These are phyloP conservation scores for Penicillium cosmopolitanum DNA, from an alignment of 495 filamentous ascomycete genomes.

Conservation along the genomic window DNA sequence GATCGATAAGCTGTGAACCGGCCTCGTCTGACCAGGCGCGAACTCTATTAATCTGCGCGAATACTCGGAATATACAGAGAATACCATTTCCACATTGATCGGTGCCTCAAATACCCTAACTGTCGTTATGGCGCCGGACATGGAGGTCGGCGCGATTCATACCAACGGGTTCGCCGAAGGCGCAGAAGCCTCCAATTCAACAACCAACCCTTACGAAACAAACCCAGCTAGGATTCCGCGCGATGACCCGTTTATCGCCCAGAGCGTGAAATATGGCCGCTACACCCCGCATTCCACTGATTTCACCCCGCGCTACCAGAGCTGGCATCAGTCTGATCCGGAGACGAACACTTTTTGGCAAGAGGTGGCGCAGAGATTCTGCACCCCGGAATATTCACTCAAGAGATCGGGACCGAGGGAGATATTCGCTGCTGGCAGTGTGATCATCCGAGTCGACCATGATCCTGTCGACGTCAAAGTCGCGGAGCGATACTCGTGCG, in stretches of 20 bases:
- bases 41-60: not conserved
- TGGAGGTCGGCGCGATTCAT: slow-evolving; percentile 29
- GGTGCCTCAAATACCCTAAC: not conserved
- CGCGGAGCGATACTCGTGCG: slow-evolving; percentile 48
- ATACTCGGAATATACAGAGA: not conserved
- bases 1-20: slow-evolving; percentile 14
- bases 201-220: slow-evolving; percentile 41
- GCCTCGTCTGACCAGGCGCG: not conserved
- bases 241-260: slow-evolving; percentile 42
- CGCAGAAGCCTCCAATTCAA: slow-evolving; percentile 15
- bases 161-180: slow-evolving; percentile 30
- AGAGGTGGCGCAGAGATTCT: slow-evolving; percentile 34
- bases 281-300: slow-evolving; percentile 42
- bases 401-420: slow-evolving; percentile 35
- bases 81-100: not conserved
- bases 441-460: slow-evolving; percentile 45
- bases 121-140: slow-evolving; percentile 32
- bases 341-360: slow-evolving; percentile 41
- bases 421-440: slow-evolving; percentile 43
- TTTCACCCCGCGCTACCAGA: slow-evolving; percentile 41
- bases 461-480: slow-evolving; percentile 28
- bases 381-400: slow-evolving; percentile 42
- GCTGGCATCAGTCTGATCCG: slow-evolving; percentile 40
- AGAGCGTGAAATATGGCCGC: slow-evolving; percentile 48
- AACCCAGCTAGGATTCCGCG: slow-evolving; percentile 35